phyloP scores from a whole-genome alignment of 164 flowering plant genomes.

The Magnolia officinalis region DNA sequence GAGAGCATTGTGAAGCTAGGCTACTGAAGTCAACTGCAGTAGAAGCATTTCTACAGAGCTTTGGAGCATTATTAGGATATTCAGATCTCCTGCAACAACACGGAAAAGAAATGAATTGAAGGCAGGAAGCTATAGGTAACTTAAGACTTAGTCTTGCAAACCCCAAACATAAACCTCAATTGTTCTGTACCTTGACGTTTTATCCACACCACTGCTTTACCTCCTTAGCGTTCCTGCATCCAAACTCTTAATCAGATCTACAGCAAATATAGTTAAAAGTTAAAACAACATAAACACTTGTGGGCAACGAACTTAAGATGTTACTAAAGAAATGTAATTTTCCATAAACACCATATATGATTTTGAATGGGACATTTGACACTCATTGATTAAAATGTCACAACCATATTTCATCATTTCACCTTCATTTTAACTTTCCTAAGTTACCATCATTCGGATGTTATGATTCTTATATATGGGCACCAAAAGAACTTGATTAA shows the following conservation, averaged over 20 bases:
- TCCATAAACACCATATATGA: too few species aligned
- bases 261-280: background rate
- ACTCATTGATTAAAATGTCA: too few species aligned
- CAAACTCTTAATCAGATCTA: constrained; percentile 6
- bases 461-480: too few species aligned
- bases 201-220: constrained; percentile 73
- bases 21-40: constrained; percentile 55
- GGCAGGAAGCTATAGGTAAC: background rate
- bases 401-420: too few species aligned
- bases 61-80: constrained; percentile 36
- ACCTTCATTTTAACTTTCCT: too few species aligned
- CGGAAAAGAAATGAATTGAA: background rate
- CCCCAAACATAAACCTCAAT: background rate
- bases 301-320: too few species aligned
- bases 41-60: constrained; percentile 78
- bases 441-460: too few species aligned
- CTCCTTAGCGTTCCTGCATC: constrained; percentile 64
- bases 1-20: constrained; percentile 35
- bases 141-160: background rate
- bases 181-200: constrained; percentile 49
- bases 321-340: too few species aligned
- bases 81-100: constrained; percentile 44
- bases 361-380: too few species aligned
- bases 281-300: background rate
- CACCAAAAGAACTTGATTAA: too few species aligned